These are phyloP conservation scores for Lactarius hatsudake DNA, from an alignment of 768 basidiomycete species.

Conservation along the genomic window DNA sequence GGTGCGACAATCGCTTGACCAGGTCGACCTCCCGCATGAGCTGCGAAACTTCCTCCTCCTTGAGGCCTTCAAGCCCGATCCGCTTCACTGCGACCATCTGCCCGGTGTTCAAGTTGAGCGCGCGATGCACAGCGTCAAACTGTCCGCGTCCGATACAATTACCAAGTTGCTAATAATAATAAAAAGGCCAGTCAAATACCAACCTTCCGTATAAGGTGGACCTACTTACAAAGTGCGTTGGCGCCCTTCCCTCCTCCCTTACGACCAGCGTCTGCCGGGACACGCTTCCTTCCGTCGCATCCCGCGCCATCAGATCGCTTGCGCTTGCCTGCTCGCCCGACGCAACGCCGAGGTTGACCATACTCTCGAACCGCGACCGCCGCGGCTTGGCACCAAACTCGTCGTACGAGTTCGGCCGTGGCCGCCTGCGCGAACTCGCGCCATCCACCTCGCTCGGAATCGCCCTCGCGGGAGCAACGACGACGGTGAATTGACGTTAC, in stretches of 20 bases:
- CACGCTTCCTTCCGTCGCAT: conserved; percentile 62
- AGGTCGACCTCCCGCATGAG: too few relatives aligned
- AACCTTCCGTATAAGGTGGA: conserved; percentile 81
- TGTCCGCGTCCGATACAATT: conserved; percentile 97
- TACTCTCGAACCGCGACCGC: conserved; percentile 69
- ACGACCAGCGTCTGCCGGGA: conserved; percentile 63
- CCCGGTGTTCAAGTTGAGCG: conserved; percentile 89
- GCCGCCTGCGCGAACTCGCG: conserved; percentile 46
- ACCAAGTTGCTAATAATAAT: too few relatives aligned
- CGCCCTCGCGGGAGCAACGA: conserved; percentile 52
- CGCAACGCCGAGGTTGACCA: conserved; percentile 57
- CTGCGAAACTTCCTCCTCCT: too few relatives aligned
- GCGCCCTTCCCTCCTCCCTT: conserved; percentile 69
- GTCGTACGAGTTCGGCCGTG: conserved; percentile 65
- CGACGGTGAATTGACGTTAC: conserved; percentile 29
- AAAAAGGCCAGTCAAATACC: too few relatives aligned
- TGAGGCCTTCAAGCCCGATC: too few relatives aligned
- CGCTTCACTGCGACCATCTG: too few relatives aligned
- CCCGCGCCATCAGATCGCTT: conserved; percentile 62
- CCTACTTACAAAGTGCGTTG: conserved; percentile 70
- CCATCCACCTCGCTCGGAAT: conserved; percentile 73
- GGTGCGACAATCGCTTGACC: too few relatives aligned
- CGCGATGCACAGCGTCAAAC: conserved; percentile 95
- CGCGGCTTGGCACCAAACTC: conserved; percentile 54
- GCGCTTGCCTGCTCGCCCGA: conserved; percentile 49